A percentile compares a stretch with the other conserved stretches of the same genome.
Conservation (phyloP, 176 grass and related monocot species). For the Puccinellia tenuiflora region DNA sequence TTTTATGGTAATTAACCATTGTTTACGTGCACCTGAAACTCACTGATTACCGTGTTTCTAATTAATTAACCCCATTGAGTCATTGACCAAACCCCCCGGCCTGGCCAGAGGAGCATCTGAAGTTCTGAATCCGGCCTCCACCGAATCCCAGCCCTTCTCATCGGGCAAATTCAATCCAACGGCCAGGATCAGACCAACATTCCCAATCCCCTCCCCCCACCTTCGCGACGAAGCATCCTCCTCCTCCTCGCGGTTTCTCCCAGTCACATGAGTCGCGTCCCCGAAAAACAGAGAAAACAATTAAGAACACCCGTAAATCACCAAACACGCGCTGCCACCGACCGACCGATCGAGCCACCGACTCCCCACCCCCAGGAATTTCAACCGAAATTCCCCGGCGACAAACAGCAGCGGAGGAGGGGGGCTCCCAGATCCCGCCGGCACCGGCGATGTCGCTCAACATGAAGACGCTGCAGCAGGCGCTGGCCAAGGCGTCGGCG, state of each 20-base stretch:
- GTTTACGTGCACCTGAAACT: background rate
- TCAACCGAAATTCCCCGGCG: slow-evolving; percentile 7
- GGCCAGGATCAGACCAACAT: background rate
- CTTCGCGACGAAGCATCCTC: slow-evolving; percentile 22
- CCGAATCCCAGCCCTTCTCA: background rate
- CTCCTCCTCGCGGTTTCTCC: background rate
- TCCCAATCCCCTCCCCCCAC: background rate
- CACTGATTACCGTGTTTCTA: background rate
- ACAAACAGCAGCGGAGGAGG: background rate
- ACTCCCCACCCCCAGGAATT: background rate
- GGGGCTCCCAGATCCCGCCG: slow-evolving; percentile 43
- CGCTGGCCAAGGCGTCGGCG: slow-evolving; percentile 90
- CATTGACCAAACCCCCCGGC: background rate
- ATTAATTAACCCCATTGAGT: background rate
- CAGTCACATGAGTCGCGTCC: slow-evolving; percentile 9
- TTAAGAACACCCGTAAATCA: slow-evolving; percentile 11
- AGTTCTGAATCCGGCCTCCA: too few species aligned
- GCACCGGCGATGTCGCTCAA: slow-evolving; percentile 75
- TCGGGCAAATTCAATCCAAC: background rate
- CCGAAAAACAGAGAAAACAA: background rate
- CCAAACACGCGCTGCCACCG: slow-evolving; percentile 38
- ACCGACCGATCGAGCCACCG: slow-evolving; percentile 33
- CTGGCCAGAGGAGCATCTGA: background rate
- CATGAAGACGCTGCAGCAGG: slow-evolving; percentile 89
- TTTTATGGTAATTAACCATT: background rate